These are phyloP conservation scores for Solanum chacoense DNA, from an alignment of 305 asterid genomes.

Conservation along the genomic window DNA sequence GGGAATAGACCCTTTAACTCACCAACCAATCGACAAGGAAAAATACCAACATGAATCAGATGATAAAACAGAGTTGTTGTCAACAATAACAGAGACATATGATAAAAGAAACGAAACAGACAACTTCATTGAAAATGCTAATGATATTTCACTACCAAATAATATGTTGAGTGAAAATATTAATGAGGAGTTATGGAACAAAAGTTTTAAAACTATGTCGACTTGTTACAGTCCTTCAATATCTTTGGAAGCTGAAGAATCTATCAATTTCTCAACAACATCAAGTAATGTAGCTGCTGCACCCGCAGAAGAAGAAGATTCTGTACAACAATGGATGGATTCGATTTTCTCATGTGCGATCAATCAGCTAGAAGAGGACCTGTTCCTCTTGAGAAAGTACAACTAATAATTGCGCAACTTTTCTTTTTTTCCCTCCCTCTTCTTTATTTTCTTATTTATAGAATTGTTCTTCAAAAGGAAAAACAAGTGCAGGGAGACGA, in stretches of 20 bases:
- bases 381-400: constrained; percentile 6
- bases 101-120: not conserved
- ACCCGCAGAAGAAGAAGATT: not conserved
- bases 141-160: constrained; percentile 6
- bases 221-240: constrained; percentile 17
- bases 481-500: not conserved
- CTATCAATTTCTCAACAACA: constrained; percentile 8
- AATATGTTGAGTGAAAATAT: constrained; percentile 10
- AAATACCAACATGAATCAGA: not conserved
- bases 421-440: not conserved
- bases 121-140: not conserved
- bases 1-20: constrained; percentile 40
- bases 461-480: not conserved
- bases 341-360: constrained; percentile 32
- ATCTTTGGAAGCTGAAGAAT: constrained; percentile 11
- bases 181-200: constrained; percentile 15
- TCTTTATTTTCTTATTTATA: not conserved
- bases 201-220: not conserved
- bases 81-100: not conserved
- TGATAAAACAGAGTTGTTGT: not conserved
- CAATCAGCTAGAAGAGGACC: constrained; percentile 20
- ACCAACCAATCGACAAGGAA: constrained; percentile 21
- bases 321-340: constrained; percentile 25
- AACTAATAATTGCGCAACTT: not conserved
- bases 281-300: constrained; percentile 8